Conservation (phyloP, 169 alveolate species). For the Sarcocystis neurona region DNA sequence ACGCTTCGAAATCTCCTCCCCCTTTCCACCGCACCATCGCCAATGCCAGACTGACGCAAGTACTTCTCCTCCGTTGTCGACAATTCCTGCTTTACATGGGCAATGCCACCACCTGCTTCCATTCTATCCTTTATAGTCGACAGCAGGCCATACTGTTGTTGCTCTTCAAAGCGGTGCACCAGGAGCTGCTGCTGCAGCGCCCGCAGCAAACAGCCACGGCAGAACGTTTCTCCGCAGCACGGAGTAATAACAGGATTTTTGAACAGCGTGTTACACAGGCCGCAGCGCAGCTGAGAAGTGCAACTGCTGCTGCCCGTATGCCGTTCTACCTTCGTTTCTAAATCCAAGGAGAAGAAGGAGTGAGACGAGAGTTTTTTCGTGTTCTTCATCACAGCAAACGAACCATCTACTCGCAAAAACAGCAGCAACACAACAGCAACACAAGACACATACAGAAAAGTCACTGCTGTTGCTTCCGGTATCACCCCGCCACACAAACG, state of each 20-base stretch:
- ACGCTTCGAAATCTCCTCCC: too few species aligned
- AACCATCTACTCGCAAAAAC: constrained; percentile 40
- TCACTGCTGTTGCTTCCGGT: too few species aligned
- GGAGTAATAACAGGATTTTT: constrained; percentile 44
- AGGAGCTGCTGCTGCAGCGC: constrained; percentile 48
- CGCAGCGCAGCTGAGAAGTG: constrained; percentile 49
- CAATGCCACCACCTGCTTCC: too few species aligned
- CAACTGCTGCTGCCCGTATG: constrained; percentile 46
- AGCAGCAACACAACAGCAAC: neutral
- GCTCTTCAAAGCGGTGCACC: constrained; percentile 15
- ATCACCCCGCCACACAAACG: too few species aligned
- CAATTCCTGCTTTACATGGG: too few species aligned
- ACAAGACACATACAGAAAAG: neutral
- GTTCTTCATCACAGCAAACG: constrained; percentile 55
- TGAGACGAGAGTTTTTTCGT: constrained; percentile 23
- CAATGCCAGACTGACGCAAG: too few species aligned
- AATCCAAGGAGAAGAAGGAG: constrained; percentile 38
- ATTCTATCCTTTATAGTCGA: too few species aligned
- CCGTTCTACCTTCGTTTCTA: constrained; percentile 49
- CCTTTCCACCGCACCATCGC: too few species aligned
- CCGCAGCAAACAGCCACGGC: constrained; percentile 45
- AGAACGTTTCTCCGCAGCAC: constrained; percentile 60
- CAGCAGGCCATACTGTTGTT: too few species aligned
- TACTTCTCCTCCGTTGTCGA: too few species aligned
- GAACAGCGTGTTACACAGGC: constrained; percentile 39